phyloP scores from a whole-genome alignment of 805 yeast genomes.

The Ogataea degrootiae region DNA sequence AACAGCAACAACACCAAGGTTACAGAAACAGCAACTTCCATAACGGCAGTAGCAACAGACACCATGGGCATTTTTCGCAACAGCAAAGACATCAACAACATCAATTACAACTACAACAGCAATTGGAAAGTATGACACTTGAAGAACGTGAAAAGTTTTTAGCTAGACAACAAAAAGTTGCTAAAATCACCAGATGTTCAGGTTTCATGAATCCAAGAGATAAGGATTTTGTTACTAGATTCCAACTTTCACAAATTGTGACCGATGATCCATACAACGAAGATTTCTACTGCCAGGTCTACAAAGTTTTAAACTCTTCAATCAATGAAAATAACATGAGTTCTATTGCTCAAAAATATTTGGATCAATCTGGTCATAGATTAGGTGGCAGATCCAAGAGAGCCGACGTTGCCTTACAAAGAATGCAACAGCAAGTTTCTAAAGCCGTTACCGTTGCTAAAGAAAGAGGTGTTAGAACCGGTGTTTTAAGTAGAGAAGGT shows the following conservation, averaged over 20 bases:
- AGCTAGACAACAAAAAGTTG: conserved; percentile 68
- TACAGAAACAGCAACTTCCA: conserved; percentile 2
- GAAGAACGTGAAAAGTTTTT: conserved; percentile 68
- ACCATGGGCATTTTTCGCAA: conserved; percentile 4
- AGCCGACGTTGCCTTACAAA: conserved; percentile 86
- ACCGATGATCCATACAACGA: conserved; percentile 97
- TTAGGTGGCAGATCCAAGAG: conserved; percentile 79
- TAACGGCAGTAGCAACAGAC: conserved; percentile 5
- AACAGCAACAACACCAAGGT: conserved; percentile 2
- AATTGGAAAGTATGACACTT: conserved; percentile 47
- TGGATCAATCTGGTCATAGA: conserved; percentile 88
- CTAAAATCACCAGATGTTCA: conserved; percentile 71
- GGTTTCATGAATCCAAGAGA: conserved; percentile 98
- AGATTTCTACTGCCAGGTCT: conserved; percentile 93
- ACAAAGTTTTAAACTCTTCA: conserved; percentile 62
- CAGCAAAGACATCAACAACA: conserved; percentile 22
- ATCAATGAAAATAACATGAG: conserved; percentile 58
- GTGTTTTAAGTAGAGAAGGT: conserved; percentile 66
- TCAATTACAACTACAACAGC: conserved; percentile 27
- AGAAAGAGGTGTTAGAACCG: conserved; percentile 64
- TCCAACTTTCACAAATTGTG: conserved; percentile 91
- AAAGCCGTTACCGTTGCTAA: conserved; percentile 94
- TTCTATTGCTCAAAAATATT: conserved; percentile 86
- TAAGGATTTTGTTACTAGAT: conserved; percentile 89
- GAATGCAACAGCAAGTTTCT: conserved; percentile 98